Evolutionary conservation across 768 basidiomycete genomes (phyloP).

Genomic region (Sarcodon aspratus): DNA sequence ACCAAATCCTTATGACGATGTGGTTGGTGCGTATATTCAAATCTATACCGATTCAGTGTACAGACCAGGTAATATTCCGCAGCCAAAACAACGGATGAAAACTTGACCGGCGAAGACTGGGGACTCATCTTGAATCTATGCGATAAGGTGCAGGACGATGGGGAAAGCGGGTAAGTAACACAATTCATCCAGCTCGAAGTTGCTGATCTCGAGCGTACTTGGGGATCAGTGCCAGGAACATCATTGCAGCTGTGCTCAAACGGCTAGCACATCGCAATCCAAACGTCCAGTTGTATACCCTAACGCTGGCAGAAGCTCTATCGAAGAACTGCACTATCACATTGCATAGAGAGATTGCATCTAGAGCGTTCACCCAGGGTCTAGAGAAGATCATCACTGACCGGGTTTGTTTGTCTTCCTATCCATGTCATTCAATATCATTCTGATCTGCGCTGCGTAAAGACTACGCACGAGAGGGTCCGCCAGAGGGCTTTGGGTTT

Average conservation of each 20-base stretch:
- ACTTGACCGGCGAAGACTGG: conserved; percentile 92
- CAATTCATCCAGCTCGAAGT: neutral
- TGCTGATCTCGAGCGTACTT: neutral
- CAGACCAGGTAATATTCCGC: conserved; percentile 15
- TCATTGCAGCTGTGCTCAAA: conserved; percentile 77
- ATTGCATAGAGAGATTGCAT: conserved; percentile 79
- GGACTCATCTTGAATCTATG: conserved; percentile 89
- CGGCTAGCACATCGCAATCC: conserved; percentile 90
- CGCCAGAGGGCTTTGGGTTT: conserved; percentile 58
- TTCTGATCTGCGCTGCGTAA: neutral
- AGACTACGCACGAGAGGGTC: conserved; percentile 93
- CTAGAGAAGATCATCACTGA: conserved; percentile 83
- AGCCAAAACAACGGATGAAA: conserved; percentile 98
- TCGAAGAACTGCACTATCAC: conserved; percentile 83
- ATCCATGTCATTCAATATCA: conserved; percentile 1
- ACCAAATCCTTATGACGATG: conserved; percentile 78
- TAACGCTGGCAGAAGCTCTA: conserved; percentile 79
- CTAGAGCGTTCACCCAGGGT: conserved; percentile 82
- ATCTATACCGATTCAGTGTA: conserved; percentile 21
- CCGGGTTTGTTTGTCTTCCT: conserved; percentile 37
- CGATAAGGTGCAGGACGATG: conserved; percentile 91
- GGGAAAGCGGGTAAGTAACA: conserved; percentile 63
- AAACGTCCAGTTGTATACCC: conserved; percentile 91
- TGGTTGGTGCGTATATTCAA: conserved; percentile 57
- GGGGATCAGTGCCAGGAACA: conserved; percentile 69